These are phyloP conservation scores for Gliomastix tumulicola DNA, from an alignment of 2,329 filamentous ascomycete species.

Conservation along the genomic window DNA sequence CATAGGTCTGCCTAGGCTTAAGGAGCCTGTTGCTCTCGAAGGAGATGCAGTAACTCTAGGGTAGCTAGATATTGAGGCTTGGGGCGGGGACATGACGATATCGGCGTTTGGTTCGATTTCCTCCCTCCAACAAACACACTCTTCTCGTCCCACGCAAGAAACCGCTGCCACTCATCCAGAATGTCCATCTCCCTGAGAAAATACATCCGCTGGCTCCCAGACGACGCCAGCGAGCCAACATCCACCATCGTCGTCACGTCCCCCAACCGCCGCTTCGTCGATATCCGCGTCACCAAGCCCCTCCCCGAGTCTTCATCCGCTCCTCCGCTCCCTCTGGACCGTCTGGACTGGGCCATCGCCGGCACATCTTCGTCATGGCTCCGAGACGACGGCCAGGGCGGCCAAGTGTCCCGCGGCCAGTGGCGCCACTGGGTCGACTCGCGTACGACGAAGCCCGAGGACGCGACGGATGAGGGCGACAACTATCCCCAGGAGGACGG, in stretches of 20 bases:
- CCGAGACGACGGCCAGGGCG: slow-evolving; percentile 15
- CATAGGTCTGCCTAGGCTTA: no score
- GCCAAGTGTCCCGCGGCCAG: slow-evolving; percentile 23
- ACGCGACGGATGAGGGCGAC: slow-evolving; percentile 46
- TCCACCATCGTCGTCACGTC: slow-evolving; percentile 59
- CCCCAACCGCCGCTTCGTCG: slow-evolving; percentile 47
- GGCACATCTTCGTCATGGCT: slow-evolving; percentile 39
- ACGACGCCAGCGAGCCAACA: slow-evolving; percentile 49
- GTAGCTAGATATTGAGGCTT: no score
- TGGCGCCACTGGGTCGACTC: slow-evolving; percentile 59
- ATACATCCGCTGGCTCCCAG: slow-evolving; percentile 52
- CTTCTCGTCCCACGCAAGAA: no score
- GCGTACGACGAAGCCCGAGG: slow-evolving; percentile 28
- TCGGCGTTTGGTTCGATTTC: no score
- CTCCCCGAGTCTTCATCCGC: no score
- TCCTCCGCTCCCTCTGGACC: slow-evolving; percentile 15
- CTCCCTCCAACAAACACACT: no score
- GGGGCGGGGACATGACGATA: no score
- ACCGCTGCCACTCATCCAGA: no score
- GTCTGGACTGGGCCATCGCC: slow-evolving; percentile 60
- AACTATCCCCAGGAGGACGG: slow-evolving; percentile 38
- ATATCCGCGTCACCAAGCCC: slow-evolving; percentile 52
- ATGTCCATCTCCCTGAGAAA: slow-evolving; percentile 52
- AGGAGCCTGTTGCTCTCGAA: no score
- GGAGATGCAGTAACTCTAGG: no score